Evolutionary conservation across 1,139 yeast species (phyloP), one percentile per base, ranked within the genome.

Genomic region (Trichomonascaceae sp.): DNA sequence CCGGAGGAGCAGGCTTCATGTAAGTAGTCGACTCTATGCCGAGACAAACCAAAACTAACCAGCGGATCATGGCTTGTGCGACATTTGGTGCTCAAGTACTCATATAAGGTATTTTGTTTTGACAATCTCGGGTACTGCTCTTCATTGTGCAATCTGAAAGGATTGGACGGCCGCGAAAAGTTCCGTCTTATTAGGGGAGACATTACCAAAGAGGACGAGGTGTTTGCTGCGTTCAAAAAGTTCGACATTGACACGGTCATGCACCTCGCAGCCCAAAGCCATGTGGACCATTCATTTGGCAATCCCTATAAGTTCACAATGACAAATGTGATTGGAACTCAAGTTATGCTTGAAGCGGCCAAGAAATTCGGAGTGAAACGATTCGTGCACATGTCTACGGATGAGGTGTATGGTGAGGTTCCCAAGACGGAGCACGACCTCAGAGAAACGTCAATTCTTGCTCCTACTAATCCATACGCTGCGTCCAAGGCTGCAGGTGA

Each of bases 1-100:
- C 76, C 3, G 77, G 78, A 2, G 77, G 76, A 2, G 73, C 74
- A 4, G 78, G 78, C 1, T 72, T 72, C 44, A 67, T 72, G 56
- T 51, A 38, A 37, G 56, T 40, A 11, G 17, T 13, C 3, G 29
- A 13, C 4, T 14, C 13, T 17, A 14, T 6, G 27, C 15, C 23
- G 5, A 8, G 22, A 2, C 25, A 8, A 9, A 17, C 16, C 17
- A n/a, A 18, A 9, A 13, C 31, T 38, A 34, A 37, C 37, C 14
- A 37, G 39, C 17, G 39, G 39, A 1, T 65, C 72, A 1, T 64
- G 71, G 56, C 57, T 68, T 38, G 57, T 69, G 14, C 56, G 62
- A n/a, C 52, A 54, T 37, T 49, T 67, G 34, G 64, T 65, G 1
- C 30, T 39, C 2, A 51, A 50, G 15, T 61, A 67, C 43, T 70